Evolutionary conservation across 495 filamentous ascomycete genomes (phyloP), one percentile per base, ranked within the genome.

Genomic region (Aspergillus taichungensis): DNA sequence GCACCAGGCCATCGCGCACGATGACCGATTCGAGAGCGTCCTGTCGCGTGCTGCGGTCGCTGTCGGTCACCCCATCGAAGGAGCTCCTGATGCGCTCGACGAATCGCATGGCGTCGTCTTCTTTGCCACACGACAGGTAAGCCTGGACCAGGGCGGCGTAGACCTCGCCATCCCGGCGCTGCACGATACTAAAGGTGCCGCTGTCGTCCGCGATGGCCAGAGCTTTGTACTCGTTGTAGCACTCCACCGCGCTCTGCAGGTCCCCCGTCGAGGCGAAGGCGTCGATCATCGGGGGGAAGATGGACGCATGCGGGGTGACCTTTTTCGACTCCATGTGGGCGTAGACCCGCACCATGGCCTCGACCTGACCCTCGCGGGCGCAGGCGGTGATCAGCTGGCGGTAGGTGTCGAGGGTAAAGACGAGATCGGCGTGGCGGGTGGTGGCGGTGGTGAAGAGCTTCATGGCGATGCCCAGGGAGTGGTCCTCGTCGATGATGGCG

Each of bases 261-360:
- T 98, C 88, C 11, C 88, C 82, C 5, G 74, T 74, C 28, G 75
- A 75, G 36, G 85, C 88, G 57, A 95, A 97, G 0, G 88, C 88
- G 33, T 85, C 78, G 56, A 98, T 97, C 87, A 98, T 94, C 10
- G 80, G 75, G 2, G 87, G 80, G 64, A 94, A 95, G 30, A 89
- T 88, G 34, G 83, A 79, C 13, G 87, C 81, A 48, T 78, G 79
- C 0, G 91, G 85, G 10, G 73, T 74, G 14, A 88, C 75, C 43
- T 78, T 80, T 43, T 76, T 78, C 35, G 72, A 62, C 60, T 95
- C 89, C 87, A 96, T 90, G 59, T 97, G 88, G 42, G 80, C 79
- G 60, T 90, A 95, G 11, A 95, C 68, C 30, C 80, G 78, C 40
- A 92, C 76, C 92, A 97, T 96, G 47, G 92, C 87, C 18, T 84